Percentiles rank a stretch among this genome's conserved stretches.
Evolutionary conservation across 805 yeast genomes (phyloP).

Genomic region (Kazachstania kunashirensis): DNA sequence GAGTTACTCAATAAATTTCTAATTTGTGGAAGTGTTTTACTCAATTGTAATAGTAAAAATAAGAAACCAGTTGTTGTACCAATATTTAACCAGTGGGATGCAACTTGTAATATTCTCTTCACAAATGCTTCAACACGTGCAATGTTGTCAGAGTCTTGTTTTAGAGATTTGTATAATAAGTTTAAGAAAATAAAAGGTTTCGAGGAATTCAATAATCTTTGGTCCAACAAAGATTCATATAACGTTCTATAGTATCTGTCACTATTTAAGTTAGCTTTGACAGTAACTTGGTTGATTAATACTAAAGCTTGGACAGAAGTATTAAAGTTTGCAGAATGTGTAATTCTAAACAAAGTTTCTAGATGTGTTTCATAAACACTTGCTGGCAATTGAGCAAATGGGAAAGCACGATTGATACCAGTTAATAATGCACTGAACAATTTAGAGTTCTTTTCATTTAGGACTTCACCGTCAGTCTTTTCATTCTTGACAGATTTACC

Average conservation of each 20-base stretch:
- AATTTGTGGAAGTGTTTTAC: conserved; percentile 53
- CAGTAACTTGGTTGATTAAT: conserved; percentile 70
- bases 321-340: conserved; percentile 89
- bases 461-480: conserved; percentile 52
- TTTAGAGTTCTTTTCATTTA: conserved; percentile 74
- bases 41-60: conserved; percentile 59
- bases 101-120: conserved; percentile 78
- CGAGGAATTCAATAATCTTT: conserved; percentile 73
- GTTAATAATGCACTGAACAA: conserved; percentile 84
- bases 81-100: conserved; percentile 75
- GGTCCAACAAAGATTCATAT: conserved; percentile 82
- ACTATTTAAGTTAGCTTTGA: conserved; percentile 44
- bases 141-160: conserved; percentile 47
- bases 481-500: conserved; percentile 61
- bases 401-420: conserved; percentile 93
- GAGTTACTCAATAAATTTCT: conserved; percentile 51
- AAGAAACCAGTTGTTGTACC: conserved; percentile 85
- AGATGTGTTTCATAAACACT: conserved; percentile 66
- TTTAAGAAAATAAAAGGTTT: conserved; percentile 90
- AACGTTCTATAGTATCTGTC: conserved; percentile 79
- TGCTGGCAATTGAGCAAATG: conserved; percentile 69
- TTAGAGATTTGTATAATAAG: conserved; percentile 72
- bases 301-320: conserved; percentile 89
- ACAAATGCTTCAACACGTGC: conserved; percentile 79
- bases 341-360: conserved; percentile 76